Evolutionary conservation across 2,329 filamentous ascomycete genomes (phyloP).

Genomic region (Arthrobotrys musiformis): DNA sequence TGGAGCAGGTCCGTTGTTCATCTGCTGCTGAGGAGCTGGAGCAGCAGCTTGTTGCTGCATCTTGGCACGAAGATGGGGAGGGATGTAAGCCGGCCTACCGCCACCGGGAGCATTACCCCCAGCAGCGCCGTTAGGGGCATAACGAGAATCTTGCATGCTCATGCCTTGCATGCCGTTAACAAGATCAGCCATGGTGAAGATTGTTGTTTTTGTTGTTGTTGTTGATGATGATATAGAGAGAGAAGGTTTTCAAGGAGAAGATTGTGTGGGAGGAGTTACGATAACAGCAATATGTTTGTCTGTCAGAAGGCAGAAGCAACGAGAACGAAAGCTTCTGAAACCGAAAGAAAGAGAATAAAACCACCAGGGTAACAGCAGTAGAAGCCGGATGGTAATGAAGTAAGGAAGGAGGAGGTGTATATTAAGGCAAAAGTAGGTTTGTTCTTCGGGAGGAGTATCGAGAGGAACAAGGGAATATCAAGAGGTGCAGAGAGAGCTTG

Average conservation of each 20-base stretch:
- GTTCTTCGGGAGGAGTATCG: background rate
- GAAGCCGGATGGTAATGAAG: constrained; percentile 1
- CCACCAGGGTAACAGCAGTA: constrained; percentile 40
- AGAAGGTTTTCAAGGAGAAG: background rate
- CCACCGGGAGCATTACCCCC: constrained; percentile 60
- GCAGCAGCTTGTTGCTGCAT: constrained; percentile 61
- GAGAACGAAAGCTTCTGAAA: constrained; percentile 36
- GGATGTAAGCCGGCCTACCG: constrained; percentile 74
- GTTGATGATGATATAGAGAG: too few relatives aligned
- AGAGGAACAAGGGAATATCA: background rate
- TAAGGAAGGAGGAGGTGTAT: constrained; percentile 2
- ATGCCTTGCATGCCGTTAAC: constrained; percentile 82
- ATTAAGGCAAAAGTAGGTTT: constrained; percentile 5
- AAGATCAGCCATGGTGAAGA: constrained; percentile 77
- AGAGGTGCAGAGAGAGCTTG: constrained; percentile 12
- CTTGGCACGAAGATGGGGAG: constrained; percentile 80
- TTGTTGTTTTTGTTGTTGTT: too few relatives aligned
- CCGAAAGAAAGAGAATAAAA: constrained; percentile 27
- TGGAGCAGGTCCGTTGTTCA: constrained; percentile 58
- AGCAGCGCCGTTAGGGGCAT: constrained; percentile 33
- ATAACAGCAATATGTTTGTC: constrained; percentile 11
- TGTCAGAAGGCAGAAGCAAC: constrained; percentile 13
- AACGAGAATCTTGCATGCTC: constrained; percentile 66
- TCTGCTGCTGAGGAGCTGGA: constrained; percentile 28
- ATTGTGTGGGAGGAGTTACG: background rate